Evolutionary conservation across 139 green algal species (phyloP).

Genomic region (Mesotaenium endlicherianum): DNA sequence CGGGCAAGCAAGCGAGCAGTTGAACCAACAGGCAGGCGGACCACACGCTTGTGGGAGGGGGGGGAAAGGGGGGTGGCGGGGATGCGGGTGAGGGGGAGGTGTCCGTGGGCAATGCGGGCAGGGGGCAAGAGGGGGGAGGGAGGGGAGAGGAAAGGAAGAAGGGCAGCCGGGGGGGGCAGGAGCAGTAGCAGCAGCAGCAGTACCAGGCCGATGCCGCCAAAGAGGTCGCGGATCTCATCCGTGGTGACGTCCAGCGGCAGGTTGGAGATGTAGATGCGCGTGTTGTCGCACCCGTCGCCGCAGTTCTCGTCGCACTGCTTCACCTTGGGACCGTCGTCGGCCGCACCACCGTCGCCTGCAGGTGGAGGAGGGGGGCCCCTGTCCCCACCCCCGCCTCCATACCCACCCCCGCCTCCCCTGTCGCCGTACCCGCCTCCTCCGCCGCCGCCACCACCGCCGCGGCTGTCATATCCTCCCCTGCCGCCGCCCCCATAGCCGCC

Average conservation of each 20-base stretch:
- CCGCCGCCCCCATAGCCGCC: conserved; percentile 37
- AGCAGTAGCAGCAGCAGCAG: background rate
- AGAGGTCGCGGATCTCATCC: conserved; percentile 48
- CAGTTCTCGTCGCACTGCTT: conserved; percentile 55
- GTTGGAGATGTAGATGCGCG: conserved; percentile 49
- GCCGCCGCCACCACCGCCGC: conserved; percentile 1
- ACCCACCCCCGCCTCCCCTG: background rate
- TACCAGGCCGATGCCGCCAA: conserved; percentile 50
- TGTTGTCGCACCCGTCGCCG: conserved; percentile 45
- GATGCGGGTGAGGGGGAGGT: too few relatives aligned
- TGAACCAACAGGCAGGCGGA: too few relatives aligned
- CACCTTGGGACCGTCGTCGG: background rate
- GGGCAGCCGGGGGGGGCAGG: background rate
- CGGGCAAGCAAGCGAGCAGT: too few relatives aligned
- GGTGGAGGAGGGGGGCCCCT: background rate
- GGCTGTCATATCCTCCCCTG: background rate
- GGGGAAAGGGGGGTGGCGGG: too few relatives aligned
- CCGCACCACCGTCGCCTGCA: conserved; percentile 4
- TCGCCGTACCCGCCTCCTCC: conserved; percentile 7
- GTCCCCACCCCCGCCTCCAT: conserved; percentile 11
- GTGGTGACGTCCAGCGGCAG: conserved; percentile 39
- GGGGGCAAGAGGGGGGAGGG: too few relatives aligned
- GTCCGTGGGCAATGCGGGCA: too few relatives aligned
- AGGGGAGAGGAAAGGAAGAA: background rate
- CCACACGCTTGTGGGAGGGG: too few relatives aligned